Percentiles rank a stretch among this genome's conserved stretches.
Evolutionary conservation across 2,329 filamentous ascomycete genomes (phyloP).

Genomic region (Rugonectria rugulosa): DNA sequence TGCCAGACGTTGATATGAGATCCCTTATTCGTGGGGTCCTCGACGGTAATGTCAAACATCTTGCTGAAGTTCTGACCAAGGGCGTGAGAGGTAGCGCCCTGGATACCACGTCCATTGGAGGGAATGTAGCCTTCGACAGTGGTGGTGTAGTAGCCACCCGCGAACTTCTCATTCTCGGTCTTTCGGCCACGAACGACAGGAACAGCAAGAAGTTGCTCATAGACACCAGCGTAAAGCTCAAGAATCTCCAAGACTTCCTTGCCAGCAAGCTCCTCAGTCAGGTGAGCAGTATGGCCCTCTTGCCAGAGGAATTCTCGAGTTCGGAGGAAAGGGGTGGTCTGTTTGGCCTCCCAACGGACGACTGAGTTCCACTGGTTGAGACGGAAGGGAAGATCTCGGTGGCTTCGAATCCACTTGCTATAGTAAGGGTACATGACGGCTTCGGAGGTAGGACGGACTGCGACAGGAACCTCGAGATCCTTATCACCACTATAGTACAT

Average conservation of each 20-base stretch:
- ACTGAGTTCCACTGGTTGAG: slow-evolving; percentile 98
- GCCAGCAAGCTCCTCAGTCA: slow-evolving; percentile 82
- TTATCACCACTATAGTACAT: slow-evolving; percentile 75
- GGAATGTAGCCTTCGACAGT: slow-evolving; percentile 98
- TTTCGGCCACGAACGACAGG: slow-evolving; percentile 93
- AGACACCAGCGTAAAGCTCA: slow-evolving; percentile 89
- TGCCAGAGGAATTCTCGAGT: slow-evolving; percentile 98
- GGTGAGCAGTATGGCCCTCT: slow-evolving; percentile 89
- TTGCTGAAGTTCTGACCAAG: slow-evolving; percentile 98
- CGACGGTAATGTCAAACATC: slow-evolving; percentile 98
- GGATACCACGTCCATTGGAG: slow-evolving; percentile 93
- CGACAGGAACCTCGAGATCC: slow-evolving; percentile 82
- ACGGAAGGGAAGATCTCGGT: slow-evolving; percentile 91
- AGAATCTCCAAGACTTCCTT: slow-evolving; percentile 92
- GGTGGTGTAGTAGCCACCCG: slow-evolving; percentile 94
- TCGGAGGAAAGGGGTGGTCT: slow-evolving; percentile 84
- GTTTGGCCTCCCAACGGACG: slow-evolving; percentile 96
- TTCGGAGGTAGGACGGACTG: slow-evolving; percentile 73
- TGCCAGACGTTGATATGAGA: slow-evolving; percentile 91
- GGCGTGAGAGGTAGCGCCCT: slow-evolving; percentile 93
- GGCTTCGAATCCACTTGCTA: slow-evolving; percentile 94
- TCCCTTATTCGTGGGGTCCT: slow-evolving; percentile 85
- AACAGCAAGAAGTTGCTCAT: slow-evolving; percentile 92
- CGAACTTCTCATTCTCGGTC: slow-evolving; percentile 98
- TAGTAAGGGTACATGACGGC: slow-evolving; percentile 96